A percentile compares a stretch with the other conserved stretches of the same genome.
phyloP scores from a whole-genome alignment of 495 filamentous ascomycete genomes.

The Hypomontagnella submonticulosa region DNA sequence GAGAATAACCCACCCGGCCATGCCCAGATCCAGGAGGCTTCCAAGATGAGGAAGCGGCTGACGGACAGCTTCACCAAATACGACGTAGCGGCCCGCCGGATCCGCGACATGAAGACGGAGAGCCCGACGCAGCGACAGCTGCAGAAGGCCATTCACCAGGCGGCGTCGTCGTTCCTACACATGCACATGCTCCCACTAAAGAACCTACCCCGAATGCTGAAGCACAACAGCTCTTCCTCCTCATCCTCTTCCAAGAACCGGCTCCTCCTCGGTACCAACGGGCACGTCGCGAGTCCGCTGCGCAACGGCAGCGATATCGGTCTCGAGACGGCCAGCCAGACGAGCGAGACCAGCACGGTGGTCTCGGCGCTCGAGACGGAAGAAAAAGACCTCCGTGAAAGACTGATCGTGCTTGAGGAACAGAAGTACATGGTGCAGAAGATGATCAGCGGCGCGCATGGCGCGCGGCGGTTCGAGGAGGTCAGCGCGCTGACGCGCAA shows the following conservation, averaged over 20 bases:
- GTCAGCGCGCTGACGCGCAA: constrained; percentile 82
- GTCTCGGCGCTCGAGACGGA: constrained; percentile 82
- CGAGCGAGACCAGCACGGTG: constrained; percentile 68
- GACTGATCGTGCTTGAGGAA: constrained; percentile 91
- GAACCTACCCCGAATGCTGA: constrained; percentile 82
- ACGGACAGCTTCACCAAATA: constrained; percentile 93
- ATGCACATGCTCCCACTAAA: constrained; percentile 94
- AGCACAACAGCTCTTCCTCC: constrained; percentile 67
- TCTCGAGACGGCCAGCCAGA: constrained; percentile 69
- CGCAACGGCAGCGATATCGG: constrained; percentile 55
- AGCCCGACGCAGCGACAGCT: constrained; percentile 79
- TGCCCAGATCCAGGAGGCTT: constrained; percentile 83
- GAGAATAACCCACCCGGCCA: constrained; percentile 70
- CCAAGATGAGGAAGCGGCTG: constrained; percentile 88
- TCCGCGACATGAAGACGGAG: constrained; percentile 77
- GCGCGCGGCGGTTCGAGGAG: constrained; percentile 88
- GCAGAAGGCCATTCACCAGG: constrained; percentile 85
- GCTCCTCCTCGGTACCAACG: constrained; percentile 50
- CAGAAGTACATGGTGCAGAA: constrained; percentile 90
- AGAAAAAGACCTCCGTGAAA: constrained; percentile 86
- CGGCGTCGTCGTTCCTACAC: constrained; percentile 86
- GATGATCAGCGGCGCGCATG: constrained; percentile 87
- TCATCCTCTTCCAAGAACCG: constrained; percentile 51
- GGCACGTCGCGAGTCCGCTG: constrained; percentile 52
- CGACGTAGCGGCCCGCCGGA: constrained; percentile 81